Conservation (phyloP, 169 alveolate genomes). For the Plasmodium coatneyi region DNA sequence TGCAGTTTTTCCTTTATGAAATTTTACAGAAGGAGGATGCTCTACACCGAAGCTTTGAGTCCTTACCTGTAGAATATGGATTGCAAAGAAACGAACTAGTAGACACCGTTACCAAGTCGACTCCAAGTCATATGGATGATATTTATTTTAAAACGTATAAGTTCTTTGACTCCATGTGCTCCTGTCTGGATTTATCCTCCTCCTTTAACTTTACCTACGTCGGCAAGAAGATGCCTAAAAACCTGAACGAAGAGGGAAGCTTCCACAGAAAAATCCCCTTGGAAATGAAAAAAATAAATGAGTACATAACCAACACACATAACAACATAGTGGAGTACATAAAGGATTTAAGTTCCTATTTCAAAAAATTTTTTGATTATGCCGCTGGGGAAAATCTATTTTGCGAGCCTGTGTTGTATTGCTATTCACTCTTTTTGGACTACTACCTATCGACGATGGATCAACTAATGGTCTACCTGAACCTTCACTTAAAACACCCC, state of each 20-base stretch:
- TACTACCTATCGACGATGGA: not conserved
- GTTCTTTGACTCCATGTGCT: conserved; percentile 2
- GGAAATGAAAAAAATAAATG: conserved; percentile 5
- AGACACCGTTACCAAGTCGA: not conserved
- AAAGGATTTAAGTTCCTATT: conserved; percentile 6
- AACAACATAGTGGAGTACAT: not conserved
- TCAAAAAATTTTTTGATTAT: conserved; percentile 4
- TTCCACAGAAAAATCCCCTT: not conserved
- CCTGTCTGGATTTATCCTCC: not conserved
- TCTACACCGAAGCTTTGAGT: not conserved
- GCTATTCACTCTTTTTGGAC: conserved; percentile 28
- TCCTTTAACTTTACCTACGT: conserved; percentile 13
- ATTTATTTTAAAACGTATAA: conserved; percentile 6
- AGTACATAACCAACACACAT: not conserved
- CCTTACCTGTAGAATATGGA: not conserved
- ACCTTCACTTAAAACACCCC: conserved; percentile 7
- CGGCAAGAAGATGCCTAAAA: not conserved
- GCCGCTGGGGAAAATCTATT: not conserved
- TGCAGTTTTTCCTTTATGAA: not conserved
- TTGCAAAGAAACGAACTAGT: not conserved
- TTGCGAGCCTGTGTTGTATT: conserved; percentile 9
- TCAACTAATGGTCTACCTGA: not conserved
- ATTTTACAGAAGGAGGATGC: conserved; percentile 10
- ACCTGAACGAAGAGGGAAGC: not conserved
- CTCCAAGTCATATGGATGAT: conserved; percentile 1